A percentile compares a stretch with the other conserved stretches of the same genome.
phyloP scores from a whole-genome alignment of 495 filamentous ascomycete species.

The Penicillium salamii region DNA sequence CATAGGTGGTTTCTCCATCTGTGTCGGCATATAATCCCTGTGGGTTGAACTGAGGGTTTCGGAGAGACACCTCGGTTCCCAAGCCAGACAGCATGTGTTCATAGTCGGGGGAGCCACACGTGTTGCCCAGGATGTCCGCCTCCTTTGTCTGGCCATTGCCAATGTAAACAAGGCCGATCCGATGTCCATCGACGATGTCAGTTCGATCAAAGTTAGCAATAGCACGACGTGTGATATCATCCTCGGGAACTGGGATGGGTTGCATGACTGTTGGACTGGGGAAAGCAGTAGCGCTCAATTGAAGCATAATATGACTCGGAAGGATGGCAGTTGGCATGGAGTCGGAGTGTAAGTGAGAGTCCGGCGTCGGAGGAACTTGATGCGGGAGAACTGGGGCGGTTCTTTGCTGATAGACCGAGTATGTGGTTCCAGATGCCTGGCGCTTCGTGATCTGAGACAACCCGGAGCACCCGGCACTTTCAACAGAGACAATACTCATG shows the following conservation, averaged over 20 bases:
- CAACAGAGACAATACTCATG: constrained; percentile 81
- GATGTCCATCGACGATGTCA: constrained; percentile 90
- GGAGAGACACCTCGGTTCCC: constrained; percentile 74
- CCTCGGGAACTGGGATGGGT: constrained; percentile 78
- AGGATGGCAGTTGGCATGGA: constrained; percentile 49
- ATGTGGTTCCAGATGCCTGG: constrained; percentile 81
- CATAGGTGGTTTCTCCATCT: constrained; percentile 84
- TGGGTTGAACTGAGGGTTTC: constrained; percentile 83
- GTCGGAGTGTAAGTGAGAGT: constrained; percentile 40
- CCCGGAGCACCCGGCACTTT: constrained; percentile 71
- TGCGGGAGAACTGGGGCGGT: constrained; percentile 66
- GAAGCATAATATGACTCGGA: constrained; percentile 82
- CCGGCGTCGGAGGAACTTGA: constrained; percentile 54
- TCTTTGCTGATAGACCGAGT: constrained; percentile 69
- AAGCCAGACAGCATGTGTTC: constrained; percentile 76
- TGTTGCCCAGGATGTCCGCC: constrained; percentile 79
- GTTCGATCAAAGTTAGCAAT: constrained; percentile 81
- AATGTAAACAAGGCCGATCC: constrained; percentile 91
- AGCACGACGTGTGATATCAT: constrained; percentile 73
- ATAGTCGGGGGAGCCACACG: constrained; percentile 79
- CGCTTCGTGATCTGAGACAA: constrained; percentile 78
- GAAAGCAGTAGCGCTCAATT: constrained; percentile 61
- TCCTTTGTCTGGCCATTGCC: constrained; percentile 79
- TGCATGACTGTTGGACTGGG: constrained; percentile 65
- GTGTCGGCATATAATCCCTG: constrained; percentile 83